A percentile compares a stretch with the other conserved stretches of the same genome.
These are phyloP conservation scores for Emiliania huxleyi DNA, from an alignment of 78 protist genomes.

Conservation along the genomic window DNA sequence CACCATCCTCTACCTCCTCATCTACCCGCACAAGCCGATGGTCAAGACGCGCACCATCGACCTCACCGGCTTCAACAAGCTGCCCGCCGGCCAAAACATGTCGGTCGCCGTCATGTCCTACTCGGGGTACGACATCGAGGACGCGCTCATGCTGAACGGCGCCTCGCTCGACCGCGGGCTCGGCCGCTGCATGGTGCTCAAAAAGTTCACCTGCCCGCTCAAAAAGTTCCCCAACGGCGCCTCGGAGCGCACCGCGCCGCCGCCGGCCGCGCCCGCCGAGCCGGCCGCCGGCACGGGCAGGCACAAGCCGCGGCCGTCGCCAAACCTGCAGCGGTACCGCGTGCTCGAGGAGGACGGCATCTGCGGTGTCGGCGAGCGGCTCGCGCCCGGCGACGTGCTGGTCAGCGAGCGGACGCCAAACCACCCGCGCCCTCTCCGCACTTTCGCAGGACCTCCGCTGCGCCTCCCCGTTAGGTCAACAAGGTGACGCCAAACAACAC, in stretches of 20 bases:
- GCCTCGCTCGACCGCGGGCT: slow-evolving; percentile 95
- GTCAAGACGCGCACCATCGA: slow-evolving; percentile 86
- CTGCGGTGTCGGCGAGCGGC: slow-evolving; percentile 70
- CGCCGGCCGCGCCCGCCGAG: neutral
- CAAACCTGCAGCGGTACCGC: neutral
- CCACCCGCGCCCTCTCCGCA: neutral
- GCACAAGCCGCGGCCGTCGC: neutral
- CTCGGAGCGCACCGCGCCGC: neutral
- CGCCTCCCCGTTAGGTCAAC: slow-evolving; percentile 52
- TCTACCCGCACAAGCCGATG: slow-evolving; percentile 91
- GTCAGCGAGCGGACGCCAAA: slow-evolving; percentile 70
- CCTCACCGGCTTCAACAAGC: slow-evolving; percentile 59
- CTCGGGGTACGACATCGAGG: slow-evolving; percentile 99
- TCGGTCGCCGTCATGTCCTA: slow-evolving; percentile 96
- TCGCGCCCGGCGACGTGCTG: slow-evolving; percentile 71
- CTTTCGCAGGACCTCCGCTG: too few relatives aligned
- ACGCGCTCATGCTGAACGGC: slow-evolving; percentile 96
- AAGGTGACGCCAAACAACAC: slow-evolving; percentile 66
- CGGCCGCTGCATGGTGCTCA: slow-evolving; percentile 83
- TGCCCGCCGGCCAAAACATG: slow-evolving; percentile 93
- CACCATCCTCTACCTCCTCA: slow-evolving; percentile 85
- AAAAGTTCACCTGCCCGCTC: slow-evolving; percentile 64
- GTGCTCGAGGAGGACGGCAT: slow-evolving; percentile 91
- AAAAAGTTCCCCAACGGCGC: slow-evolving; percentile 58
- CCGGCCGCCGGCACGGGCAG: neutral